phyloP scores from a whole-genome alignment of 495 filamentous ascomycete genomes.

The Neurospora sp. region DNA sequence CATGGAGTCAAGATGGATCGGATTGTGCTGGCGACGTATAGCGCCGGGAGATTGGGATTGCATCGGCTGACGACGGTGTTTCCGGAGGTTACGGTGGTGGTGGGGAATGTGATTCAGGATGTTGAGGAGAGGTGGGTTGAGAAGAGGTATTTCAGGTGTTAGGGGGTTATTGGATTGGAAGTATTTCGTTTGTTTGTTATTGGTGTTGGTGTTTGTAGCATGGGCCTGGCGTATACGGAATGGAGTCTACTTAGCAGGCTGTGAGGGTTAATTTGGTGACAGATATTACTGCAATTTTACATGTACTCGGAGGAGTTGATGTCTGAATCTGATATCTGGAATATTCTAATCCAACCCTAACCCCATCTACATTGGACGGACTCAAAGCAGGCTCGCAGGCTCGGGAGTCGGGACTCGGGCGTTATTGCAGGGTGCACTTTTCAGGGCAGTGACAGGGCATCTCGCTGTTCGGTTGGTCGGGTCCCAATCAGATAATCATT shows the following conservation, averaged over 20 bases:
- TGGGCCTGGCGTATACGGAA: not conserved
- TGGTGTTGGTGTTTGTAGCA: not conserved
- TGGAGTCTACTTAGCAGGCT: not conserved
- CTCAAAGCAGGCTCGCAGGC: not conserved
- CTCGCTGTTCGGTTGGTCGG: not conserved
- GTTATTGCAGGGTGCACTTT: not conserved
- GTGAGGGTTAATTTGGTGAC: no score
- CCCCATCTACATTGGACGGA: not conserved
- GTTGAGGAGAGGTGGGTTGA: conserved; percentile 29
- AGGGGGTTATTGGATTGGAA: not conserved
- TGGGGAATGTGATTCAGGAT: conserved; percentile 51
- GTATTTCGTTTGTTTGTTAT: not conserved
- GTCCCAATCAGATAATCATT: not conserved
- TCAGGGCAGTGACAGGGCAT: not conserved
- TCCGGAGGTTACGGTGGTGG: conserved; percentile 72
- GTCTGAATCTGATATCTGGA: not conserved
- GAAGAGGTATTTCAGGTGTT: conserved; percentile 28
- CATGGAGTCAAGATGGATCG: conserved; percentile 79
- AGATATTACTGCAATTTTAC: no score
- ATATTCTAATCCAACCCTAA: not conserved
- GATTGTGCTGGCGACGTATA: conserved; percentile 44
- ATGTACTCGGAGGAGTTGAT: no score
- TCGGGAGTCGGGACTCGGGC: not conserved
- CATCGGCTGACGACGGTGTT: conserved; percentile 79
- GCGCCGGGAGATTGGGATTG: conserved; percentile 43